Conservation (phyloP, 2,329 filamentous ascomycete genomes). For the Rhynchosporium secalis region DNA sequence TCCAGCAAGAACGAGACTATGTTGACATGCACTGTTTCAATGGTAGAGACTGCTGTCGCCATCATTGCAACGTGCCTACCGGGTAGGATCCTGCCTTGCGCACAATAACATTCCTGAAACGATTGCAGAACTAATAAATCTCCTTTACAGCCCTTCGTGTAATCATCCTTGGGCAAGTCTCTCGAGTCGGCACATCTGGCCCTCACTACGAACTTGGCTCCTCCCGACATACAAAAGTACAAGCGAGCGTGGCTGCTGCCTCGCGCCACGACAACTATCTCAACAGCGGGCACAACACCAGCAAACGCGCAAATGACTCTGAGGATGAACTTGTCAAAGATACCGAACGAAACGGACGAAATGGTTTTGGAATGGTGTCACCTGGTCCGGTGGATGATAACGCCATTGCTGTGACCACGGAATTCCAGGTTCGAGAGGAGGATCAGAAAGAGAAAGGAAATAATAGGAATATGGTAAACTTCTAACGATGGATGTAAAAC, state of each 20-base stretch:
- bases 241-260: conserved; percentile 1
- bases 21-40: conserved; percentile 43
- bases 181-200: conserved; percentile 13
- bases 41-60: conserved; percentile 44
- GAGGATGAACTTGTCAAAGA: conserved; percentile 19
- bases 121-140: not conserved
- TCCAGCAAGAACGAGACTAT: conserved; percentile 42
- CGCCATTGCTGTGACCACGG: conserved; percentile 12
- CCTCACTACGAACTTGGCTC: conserved; percentile 27
- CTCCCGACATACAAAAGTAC: not conserved
- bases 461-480: conserved; percentile 9
- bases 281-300: not conserved
- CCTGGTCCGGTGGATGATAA: not conserved
- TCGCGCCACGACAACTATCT: conserved; percentile 6
- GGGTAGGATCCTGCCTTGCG: not conserved
- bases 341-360: not conserved
- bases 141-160: conserved; percentile 23
- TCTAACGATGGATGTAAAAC: not conserved
- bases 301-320: conserved; percentile 5
- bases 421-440: conserved; percentile 17
- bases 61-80: conserved; percentile 41
- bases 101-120: not conserved
- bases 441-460: conserved; percentile 6
- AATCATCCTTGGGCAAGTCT: conserved; percentile 15
- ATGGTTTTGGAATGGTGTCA: not conserved